Evolutionary conservation across 495 filamentous ascomycete species (phyloP).

Genomic region (Sordaria brevicollis): DNA sequence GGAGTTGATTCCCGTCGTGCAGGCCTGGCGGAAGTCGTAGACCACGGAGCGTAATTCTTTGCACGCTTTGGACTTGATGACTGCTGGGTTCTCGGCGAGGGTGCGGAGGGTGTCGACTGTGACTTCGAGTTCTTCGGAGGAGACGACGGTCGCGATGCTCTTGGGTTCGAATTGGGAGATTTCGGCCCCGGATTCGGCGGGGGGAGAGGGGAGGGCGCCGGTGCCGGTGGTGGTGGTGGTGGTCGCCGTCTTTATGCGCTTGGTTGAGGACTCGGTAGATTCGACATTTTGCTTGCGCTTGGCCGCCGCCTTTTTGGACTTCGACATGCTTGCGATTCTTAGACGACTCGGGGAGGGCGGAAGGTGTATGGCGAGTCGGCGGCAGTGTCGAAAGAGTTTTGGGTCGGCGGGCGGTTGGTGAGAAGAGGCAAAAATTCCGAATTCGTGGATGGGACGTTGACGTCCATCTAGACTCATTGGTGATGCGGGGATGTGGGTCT

Average conservation of each 20-base stretch:
- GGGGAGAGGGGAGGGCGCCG: conserved; percentile 19
- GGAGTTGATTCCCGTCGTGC: conserved; percentile 33
- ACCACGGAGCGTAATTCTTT: conserved; percentile 35
- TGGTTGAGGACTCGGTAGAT: conserved; percentile 14
- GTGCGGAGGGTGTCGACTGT: conserved; percentile 32
- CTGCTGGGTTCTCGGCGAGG: conserved; percentile 27
- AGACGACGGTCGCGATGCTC: conserved; percentile 24
- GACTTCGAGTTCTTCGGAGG: conserved; percentile 35
- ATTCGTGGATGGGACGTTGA: neutral
- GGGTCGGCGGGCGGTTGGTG: neutral
- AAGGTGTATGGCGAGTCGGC: neutral
- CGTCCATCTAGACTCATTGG: neutral
- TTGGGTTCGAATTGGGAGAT: conserved; percentile 14
- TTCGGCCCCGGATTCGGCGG: conserved; percentile 10
- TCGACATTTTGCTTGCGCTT: conserved; percentile 15
- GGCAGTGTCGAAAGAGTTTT: neutral
- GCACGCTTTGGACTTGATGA: conserved; percentile 37
- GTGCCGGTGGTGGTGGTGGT: too few relatives aligned
- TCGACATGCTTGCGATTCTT: conserved; percentile 9
- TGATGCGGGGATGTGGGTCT: neutral
- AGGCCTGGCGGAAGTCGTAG: conserved; percentile 36
- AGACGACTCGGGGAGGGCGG: neutral
- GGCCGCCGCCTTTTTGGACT: conserved; percentile 14
- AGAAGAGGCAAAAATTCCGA: neutral
- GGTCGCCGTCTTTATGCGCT: conserved; percentile 16